Conservation (phyloP, 2,329 filamentous ascomycete species). For the Arthroderma uncinatum region DNA sequence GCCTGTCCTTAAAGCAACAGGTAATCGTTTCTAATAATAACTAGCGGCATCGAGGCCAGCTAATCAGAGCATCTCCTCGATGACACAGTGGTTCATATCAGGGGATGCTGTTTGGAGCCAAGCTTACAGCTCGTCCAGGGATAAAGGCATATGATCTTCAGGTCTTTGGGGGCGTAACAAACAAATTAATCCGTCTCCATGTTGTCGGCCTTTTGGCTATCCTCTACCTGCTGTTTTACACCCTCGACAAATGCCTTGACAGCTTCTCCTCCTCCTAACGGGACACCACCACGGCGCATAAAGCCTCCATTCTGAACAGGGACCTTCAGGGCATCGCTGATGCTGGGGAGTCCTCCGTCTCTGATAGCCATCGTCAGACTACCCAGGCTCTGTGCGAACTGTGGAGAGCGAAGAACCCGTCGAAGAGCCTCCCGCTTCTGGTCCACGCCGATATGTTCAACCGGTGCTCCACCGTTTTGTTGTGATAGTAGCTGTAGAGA, state of each 20-base stretch:
- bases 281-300: conserved; percentile 65
- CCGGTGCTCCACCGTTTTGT: conserved; percentile 55
- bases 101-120: not conserved
- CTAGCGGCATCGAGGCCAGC: not conserved
- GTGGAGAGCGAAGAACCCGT: conserved; percentile 75
- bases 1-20: not conserved
- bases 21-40: conserved; percentile 1
- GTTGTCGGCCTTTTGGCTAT: conserved; percentile 23
- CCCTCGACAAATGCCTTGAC: conserved; percentile 87
- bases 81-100: not conserved
- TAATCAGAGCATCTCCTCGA: not conserved
- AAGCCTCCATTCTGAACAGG: conserved; percentile 76
- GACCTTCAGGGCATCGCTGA: conserved; percentile 74
- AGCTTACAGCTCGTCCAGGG: not conserved
- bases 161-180: not conserved
- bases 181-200: conserved; percentile 35
- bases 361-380: conserved; percentile 78
- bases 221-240: conserved; percentile 59
- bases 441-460: conserved; percentile 56
- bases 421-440: conserved; percentile 74
- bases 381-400: conserved; percentile 76
- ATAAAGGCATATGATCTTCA: no score
- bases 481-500: conserved; percentile 66
- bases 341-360: conserved; percentile 80
- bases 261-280: conserved; percentile 75